Conservation (phyloP, 75 land plant species). For the Pinus taeda region DNA sequence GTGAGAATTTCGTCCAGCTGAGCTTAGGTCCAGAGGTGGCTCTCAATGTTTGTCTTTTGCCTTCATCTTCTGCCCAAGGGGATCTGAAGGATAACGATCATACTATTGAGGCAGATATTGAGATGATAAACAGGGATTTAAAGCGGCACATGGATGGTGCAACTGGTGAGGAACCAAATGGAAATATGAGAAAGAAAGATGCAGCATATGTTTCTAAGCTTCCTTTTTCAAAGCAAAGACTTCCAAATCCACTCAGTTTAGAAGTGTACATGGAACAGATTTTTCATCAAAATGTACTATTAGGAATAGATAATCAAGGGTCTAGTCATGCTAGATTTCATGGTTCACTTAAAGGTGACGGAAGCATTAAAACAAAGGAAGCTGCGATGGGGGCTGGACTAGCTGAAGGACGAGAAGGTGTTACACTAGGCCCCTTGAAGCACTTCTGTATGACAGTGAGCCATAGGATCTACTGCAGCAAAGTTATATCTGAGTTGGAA, state of each 20-base stretch:
- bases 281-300: constrained; percentile 53
- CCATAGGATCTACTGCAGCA: constrained; percentile 74
- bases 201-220: background rate
- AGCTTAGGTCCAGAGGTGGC: constrained; percentile 64
- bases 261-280: constrained; percentile 69
- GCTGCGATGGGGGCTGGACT: background rate
- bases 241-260: constrained; percentile 36
- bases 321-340: constrained; percentile 15
- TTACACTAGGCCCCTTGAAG: constrained; percentile 47
- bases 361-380: constrained; percentile 5
- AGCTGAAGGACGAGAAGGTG: constrained; percentile 12
- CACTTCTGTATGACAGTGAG: constrained; percentile 78
- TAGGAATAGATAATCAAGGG: constrained; percentile 21
- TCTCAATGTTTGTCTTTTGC: constrained; percentile 50
- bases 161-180: background rate
- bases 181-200: background rate
- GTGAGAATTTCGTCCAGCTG: constrained; percentile 67
- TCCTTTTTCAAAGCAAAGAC: background rate
- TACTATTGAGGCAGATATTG: constrained; percentile 7
- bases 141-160: background rate
- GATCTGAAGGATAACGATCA: background rate
- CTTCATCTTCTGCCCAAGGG: constrained; percentile 12
- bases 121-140: constrained; percentile 5
- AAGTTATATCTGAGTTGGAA: constrained; percentile 67
- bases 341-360: constrained; percentile 12